Evolutionary conservation across 108 stramenopile genomes (phyloP), one percentile per base, ranked within the genome.

Genomic region (Skeletonema costatum): DNA sequence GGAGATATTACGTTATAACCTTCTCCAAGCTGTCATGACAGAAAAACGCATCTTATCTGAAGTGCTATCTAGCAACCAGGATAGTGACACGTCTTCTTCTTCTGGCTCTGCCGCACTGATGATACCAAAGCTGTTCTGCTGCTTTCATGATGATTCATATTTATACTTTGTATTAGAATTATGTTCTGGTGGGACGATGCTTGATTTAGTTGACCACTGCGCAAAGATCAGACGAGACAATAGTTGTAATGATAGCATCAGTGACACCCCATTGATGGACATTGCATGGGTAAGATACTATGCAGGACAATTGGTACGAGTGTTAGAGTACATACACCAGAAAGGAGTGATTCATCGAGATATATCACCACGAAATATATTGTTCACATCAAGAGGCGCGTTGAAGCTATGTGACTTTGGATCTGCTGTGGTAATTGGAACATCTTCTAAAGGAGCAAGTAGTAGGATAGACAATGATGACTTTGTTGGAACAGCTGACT

Each of bases 401-500:
- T 39, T 85, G 30, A 73, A 73, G 42, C 48, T 85, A 32, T 64
- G 53, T 30, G 84, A 85, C 48, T 85, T 85, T 74, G 84, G 84
- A 21, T 50, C 68, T 19, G 80, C 84, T 56, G 42, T 64, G 8
- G 60, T 71, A 8, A 39, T 77, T 12, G 56, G 21, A 68, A 19
- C 30, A 36, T 32, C 50, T 32, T 41, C 71, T 25, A 0, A 38
- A 25, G 31, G 56, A 25, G 31, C 30, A 33, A 32, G 6, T 9
- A 10, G 4, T 5, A 56, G 53, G 53, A 56, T 56, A 56, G 63
- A 25, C 14, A 35, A 21, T 21, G 63, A 35, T 46, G 73, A 74
- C 33, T 78, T 73, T 59, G 65, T 78, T 13, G 84, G 84, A 13
- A 85, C 71, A 21, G 65, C 81, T 5, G 80, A 68, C n/a, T 85